These are phyloP conservation scores for Eucalyptus pauciflora DNA, from an alignment of 345 rosid species.

Conservation along the genomic window DNA sequence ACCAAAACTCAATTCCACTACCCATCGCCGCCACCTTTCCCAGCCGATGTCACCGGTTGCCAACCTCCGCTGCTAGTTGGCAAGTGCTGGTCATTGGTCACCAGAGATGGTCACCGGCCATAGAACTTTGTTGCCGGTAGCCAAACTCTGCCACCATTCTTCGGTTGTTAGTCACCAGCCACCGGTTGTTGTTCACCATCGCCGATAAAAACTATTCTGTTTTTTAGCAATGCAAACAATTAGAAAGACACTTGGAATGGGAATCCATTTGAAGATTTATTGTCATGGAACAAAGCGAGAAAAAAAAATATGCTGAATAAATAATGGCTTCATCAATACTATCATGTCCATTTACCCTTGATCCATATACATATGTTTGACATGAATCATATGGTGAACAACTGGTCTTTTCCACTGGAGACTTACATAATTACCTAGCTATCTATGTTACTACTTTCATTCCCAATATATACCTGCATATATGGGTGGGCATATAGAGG, in stretches of 20 bases:
- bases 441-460: not conserved
- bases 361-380: not conserved
- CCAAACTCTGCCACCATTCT: not conserved
- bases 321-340: not conserved
- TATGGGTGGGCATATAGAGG: not conserved
- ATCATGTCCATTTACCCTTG: not conserved
- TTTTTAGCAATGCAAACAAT: not conserved
- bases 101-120: not conserved
- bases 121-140: not conserved
- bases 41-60: not conserved
- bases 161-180: rapidly evolving
- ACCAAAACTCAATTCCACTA: not conserved
- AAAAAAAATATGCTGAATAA: not conserved
- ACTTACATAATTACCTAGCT: not conserved
- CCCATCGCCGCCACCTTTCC: not conserved
- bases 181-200: not conserved
- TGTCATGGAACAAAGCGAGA: not conserved
- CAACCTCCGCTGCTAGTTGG: not conserved
- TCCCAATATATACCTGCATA: not conserved
- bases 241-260: not conserved
- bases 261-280: not conserved
- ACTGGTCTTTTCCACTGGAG: not conserved
- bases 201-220: not conserved
- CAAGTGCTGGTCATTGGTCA: not conserved
- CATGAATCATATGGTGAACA: not conserved